Base-by-base conservation (phyloP, 257 asterid species). In the Solanum chmielewskii region DNA sequence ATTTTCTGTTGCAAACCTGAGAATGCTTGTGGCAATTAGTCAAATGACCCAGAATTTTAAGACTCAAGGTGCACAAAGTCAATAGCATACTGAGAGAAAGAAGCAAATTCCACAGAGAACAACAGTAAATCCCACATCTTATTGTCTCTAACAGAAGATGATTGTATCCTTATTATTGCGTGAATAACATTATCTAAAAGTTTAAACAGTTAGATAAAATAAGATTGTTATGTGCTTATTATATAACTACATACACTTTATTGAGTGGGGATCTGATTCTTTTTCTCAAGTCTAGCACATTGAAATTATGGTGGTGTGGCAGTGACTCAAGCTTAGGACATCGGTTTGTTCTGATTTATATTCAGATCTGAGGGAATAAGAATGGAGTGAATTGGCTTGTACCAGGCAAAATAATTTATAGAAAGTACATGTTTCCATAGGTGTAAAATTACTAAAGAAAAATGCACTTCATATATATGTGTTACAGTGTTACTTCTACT, bases 1-100 rank as follows among this genome's bases (percentile, higher is more conserved):
- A 96, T 91, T 93, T 92, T 97, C 92, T 95, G 98, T 90, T 94
- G 97, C 95, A 97, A 88, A 89, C 98, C 99, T 97, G 94, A 86
- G 85, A 86, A 74, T 71, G 52, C 59, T 52, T 25, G 35, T 83
- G 15, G 66, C 59, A 27, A 9, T 27, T 18, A 86, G 60, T 41
- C 87, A 73, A 86, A 47, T 29, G 44, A 27, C 2, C 27, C 44
- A 80, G 44, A 80, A 49, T 29, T 11, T 45, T 18, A 47, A 80
- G 29, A 29, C 68, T 9, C 42, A 4, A n/a, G 44, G 29, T 42
- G 60, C 37, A 41, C 37, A 42, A 77, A 78, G 84, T 15, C 66
- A 78, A 78, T 14, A 77, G 62, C 29, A 77, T 21, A 77, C 64
- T 23, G 31, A 25, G 37, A 44, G 84, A 44, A 44, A 77, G 83